Evolutionary conservation across 495 filamentous ascomycete species (phyloP).

Genomic region (Thermochaetoides thermophila): DNA sequence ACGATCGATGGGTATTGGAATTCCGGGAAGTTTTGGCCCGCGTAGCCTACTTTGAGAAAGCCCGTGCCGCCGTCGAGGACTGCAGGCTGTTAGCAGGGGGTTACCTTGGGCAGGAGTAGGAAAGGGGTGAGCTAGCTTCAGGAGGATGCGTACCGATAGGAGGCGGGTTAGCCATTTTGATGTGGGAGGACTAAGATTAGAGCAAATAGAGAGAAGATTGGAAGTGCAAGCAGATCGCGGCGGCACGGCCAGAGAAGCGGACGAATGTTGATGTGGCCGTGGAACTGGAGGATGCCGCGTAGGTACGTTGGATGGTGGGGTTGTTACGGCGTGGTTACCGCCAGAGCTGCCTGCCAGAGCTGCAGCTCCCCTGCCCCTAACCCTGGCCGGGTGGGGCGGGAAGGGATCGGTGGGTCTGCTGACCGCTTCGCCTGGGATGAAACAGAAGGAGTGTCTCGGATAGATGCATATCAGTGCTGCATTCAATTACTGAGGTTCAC

Average conservation of each 20-base stretch:
- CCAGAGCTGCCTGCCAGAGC: slow-evolving; percentile 5
- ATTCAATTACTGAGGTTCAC: no score
- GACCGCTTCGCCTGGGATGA: no score
- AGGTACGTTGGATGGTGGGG: slow-evolving; percentile 16
- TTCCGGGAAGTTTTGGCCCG: slow-evolving; percentile 96
- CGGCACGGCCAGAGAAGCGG: slow-evolving; percentile 1
- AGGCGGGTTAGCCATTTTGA: slow-evolving; percentile 13
- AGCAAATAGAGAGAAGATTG: background rate
- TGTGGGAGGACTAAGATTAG: background rate
- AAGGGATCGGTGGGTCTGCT: no score
- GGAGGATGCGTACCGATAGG: slow-evolving; percentile 15
- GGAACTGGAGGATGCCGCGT: no score
- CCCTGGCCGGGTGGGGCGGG: slow-evolving; percentile 8
- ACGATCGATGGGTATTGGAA: slow-evolving; percentile 97
- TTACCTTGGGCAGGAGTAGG: no score
- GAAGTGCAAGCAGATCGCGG: background rate
- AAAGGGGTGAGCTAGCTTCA: background rate
- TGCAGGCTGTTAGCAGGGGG: slow-evolving; percentile 29
- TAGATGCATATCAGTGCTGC: no score
- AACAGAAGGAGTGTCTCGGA: no score
- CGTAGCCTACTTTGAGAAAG: slow-evolving; percentile 99
- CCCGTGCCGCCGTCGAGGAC: slow-evolving; percentile 99
- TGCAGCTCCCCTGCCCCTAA: background rate
- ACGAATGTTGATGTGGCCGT: slow-evolving; percentile 5
- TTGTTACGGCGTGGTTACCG: no score